Percentiles rank a stretch among this genome's conserved stretches.
phyloP scores from a whole-genome alignment of 2,329 filamentous ascomycete species.

The Dothideomycetes sp. region DNA sequence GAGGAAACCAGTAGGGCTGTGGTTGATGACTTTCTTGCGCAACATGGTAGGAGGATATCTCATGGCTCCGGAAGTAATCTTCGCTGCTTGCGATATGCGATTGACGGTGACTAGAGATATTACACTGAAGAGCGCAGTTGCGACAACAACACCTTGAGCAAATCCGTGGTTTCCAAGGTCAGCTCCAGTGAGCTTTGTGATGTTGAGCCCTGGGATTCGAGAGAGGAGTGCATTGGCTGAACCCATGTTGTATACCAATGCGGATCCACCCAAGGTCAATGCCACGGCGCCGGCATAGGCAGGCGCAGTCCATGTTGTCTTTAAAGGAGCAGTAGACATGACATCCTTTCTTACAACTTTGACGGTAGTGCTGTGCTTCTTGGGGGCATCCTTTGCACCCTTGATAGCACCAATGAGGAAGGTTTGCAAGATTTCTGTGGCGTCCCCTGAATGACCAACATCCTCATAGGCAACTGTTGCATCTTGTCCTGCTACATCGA shows the following conservation, averaged over 20 bases:
- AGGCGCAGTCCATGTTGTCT: too few relatives aligned
- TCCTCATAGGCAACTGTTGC: constrained; percentile 84
- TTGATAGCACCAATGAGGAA: constrained; percentile 31
- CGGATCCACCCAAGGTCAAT: too few relatives aligned
- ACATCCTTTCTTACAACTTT: background rate
- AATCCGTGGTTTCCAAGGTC: background rate
- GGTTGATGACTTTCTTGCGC: background rate
- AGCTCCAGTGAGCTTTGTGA: too few relatives aligned
- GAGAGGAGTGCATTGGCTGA: too few relatives aligned
- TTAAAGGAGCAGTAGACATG: too few relatives aligned
- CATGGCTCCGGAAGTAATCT: constrained; percentile 8
- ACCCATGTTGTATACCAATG: too few relatives aligned
- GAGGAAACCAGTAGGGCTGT: constrained; percentile 38
- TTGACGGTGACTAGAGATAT: background rate
- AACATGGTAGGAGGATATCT: constrained; percentile 28
- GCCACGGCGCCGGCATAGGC: too few relatives aligned
- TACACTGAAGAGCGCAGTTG: background rate
- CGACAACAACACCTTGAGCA: background rate
- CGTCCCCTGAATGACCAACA: constrained; percentile 53
- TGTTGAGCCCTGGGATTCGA: too few relatives aligned
- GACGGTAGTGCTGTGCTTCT: too few relatives aligned
- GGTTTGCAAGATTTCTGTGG: constrained; percentile 32
- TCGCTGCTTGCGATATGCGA: background rate
- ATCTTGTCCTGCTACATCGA: constrained; percentile 94
- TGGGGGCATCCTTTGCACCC: constrained; percentile 14